These are phyloP conservation scores for Talaromyces amestolkiae DNA, from an alignment of 2,329 filamentous ascomycete genomes.

Conservation along the genomic window DNA sequence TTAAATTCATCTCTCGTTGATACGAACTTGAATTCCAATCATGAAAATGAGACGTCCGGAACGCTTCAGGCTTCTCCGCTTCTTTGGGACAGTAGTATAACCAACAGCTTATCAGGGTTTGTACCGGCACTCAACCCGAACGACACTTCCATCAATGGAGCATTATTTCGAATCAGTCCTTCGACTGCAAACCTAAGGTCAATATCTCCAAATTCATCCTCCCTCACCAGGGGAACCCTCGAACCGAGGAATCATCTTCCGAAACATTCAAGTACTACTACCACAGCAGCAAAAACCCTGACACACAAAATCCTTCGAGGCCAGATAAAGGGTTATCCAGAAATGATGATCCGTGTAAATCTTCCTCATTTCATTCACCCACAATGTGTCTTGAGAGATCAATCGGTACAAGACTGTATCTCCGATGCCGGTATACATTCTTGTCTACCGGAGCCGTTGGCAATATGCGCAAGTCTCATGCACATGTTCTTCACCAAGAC, in stretches of 20 bases:
- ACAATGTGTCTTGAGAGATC: conserved; percentile 2
- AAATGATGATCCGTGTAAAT: conserved; percentile 4
- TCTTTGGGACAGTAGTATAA: neutral
- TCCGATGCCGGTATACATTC: conserved; percentile 6
- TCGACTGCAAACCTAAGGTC: neutral
- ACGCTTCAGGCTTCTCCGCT: neutral
- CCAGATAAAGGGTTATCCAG: conserved; percentile 6
- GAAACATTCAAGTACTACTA: neutral
- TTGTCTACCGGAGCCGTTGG: conserved; percentile 7
- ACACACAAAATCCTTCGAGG: conserved; percentile 9
- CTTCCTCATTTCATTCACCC: conserved; percentile 16
- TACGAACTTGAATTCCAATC: neutral
- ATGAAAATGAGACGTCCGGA: too few relatives aligned
- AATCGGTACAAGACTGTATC: neutral
- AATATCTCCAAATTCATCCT: too few relatives aligned
- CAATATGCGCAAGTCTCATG: conserved; percentile 12
- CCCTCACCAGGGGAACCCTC: neutral
- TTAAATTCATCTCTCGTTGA: neutral
- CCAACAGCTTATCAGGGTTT: neutral
- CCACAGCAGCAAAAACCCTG: neutral
- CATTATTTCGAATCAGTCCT: neutral
- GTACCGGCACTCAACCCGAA: neutral
- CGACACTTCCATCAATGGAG: neutral
- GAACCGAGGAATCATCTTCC: neutral
- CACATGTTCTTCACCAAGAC: conserved; percentile 15